Conservation (phyloP, 2,329 filamentous ascomycete species). For the Dothideomycetidae sp. region DNA sequence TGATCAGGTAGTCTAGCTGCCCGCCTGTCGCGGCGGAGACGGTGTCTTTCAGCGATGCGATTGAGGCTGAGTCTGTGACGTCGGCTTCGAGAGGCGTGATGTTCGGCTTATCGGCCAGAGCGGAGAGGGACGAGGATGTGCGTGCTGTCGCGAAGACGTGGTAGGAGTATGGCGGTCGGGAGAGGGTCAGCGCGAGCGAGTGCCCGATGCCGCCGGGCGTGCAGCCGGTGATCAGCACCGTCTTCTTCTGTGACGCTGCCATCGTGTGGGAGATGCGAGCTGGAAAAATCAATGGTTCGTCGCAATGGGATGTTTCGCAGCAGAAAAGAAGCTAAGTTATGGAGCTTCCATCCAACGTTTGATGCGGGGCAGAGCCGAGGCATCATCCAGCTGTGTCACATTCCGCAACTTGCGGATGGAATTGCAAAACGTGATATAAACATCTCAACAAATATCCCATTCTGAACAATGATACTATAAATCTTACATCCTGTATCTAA, state of each 20-base stretch:
- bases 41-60: slow-evolving; percentile 32
- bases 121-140: slow-evolving; percentile 23
- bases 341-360: no score
- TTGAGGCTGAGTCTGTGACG: slow-evolving; percentile 36
- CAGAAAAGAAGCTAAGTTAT: no score
- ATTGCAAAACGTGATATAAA: no score
- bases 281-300: no score
- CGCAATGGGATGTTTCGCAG: no score
- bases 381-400: no score
- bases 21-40: slow-evolving; percentile 34
- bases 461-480: no score
- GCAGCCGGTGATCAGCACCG: slow-evolving; percentile 27
- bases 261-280: no score
- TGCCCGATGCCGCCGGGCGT: slow-evolving; percentile 45
- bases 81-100: slow-evolving; percentile 39
- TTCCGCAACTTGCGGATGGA: no score
- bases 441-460: no score
- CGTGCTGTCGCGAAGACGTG: slow-evolving; percentile 46
- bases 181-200: slow-evolving; percentile 37
- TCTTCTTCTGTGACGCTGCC: slow-evolving; percentile 12
- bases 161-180: slow-evolving; percentile 25
- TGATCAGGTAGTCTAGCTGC: slow-evolving; percentile 42
- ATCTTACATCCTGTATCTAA: no score
- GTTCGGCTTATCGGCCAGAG: slow-evolving; percentile 15
- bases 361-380: no score